A percentile compares a stretch with the other conserved stretches of the same genome.
Evolutionary conservation across 1,284 basidiomycete species (phyloP).

Genomic region (Ustanciosporium gigantosporum): DNA sequence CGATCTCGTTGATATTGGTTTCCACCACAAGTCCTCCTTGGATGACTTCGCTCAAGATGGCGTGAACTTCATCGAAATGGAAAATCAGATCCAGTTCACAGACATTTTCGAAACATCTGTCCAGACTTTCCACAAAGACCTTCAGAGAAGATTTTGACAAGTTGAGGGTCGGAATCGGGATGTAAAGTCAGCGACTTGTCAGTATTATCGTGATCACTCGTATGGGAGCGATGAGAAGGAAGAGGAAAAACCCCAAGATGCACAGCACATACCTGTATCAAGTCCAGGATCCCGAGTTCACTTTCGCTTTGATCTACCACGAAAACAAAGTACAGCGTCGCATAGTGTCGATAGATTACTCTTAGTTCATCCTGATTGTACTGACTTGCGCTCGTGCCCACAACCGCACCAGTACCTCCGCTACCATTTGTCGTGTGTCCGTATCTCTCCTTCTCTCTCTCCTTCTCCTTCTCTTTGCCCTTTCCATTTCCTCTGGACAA

Average conservation of each 20-base stretch:
- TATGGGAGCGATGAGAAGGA: too few relatives aligned
- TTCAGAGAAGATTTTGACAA: conserved; percentile 54
- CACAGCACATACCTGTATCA: conserved; percentile 89
- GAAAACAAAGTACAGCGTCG: conserved; percentile 95
- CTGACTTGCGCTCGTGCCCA: neutral
- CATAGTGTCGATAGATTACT: conserved; percentile 69
- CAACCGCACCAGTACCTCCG: too few relatives aligned
- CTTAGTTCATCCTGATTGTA: conserved; percentile 48
- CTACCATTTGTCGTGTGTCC: too few relatives aligned
- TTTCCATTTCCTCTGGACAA: conserved; percentile 4
- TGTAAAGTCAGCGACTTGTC: too few relatives aligned
- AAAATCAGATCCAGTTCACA: conserved; percentile 98
- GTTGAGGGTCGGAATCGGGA: too few relatives aligned
- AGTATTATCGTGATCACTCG: too few relatives aligned
- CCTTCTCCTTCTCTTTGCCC: conserved; percentile 2
- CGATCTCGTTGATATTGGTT: conserved; percentile 92
- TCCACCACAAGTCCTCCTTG: conserved; percentile 98
- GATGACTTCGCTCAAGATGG: conserved; percentile 90
- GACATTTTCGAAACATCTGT: conserved; percentile 95
- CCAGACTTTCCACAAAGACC: conserved; percentile 97
- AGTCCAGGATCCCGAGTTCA: conserved; percentile 90
- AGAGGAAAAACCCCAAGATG: too few relatives aligned
- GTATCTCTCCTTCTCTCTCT: neutral
- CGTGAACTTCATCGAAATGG: conserved; percentile 97
- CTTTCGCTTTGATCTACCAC: conserved; percentile 93